Conservation (phyloP, 768 basidiomycete species). For the Lactifluus echinatus region DNA sequence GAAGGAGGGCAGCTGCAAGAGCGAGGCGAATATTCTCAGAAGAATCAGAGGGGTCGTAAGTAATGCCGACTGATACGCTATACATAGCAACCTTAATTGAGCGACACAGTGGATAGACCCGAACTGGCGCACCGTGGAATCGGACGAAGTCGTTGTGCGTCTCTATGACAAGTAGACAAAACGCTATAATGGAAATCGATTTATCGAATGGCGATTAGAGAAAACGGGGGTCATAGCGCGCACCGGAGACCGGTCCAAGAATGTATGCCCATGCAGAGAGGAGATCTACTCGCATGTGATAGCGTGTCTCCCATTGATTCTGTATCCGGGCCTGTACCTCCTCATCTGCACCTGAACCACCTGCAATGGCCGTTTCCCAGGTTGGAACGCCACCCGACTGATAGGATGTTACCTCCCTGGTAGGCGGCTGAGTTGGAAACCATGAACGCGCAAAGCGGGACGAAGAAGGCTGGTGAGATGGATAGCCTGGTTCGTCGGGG, state of each 20-base stretch:
- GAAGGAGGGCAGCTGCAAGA: constrained; percentile 46
- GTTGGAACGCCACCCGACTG: constrained; percentile 62
- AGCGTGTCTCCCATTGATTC: constrained; percentile 65
- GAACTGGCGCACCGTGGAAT: constrained; percentile 52
- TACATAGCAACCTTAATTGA: constrained; percentile 10
- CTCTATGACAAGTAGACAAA: constrained; percentile 60
- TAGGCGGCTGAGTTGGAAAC: constrained; percentile 37
- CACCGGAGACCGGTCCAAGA: constrained; percentile 66
- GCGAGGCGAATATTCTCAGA: constrained; percentile 44
- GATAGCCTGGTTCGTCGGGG: constrained; percentile 42
- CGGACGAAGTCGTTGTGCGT: constrained; percentile 70
- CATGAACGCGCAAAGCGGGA: constrained; percentile 37
- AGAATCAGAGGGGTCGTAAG: constrained; percentile 54
- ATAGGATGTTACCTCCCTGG: constrained; percentile 40
- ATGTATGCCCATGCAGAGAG: constrained; percentile 58
- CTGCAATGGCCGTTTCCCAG: constrained; percentile 38
- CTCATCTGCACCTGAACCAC: constrained; percentile 30
- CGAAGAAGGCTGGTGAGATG: constrained; percentile 20
- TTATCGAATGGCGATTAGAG: constrained; percentile 46
- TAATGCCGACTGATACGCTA: constrained; percentile 76
- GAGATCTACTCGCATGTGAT: constrained; percentile 57
- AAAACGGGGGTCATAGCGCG: constrained; percentile 38
- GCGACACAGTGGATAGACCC: neutral
- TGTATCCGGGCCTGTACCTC: constrained; percentile 32
- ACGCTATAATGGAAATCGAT: constrained; percentile 54